Base-by-base conservation (phyloP, 345 rosid species). In the Passiflora organensis region DNA sequence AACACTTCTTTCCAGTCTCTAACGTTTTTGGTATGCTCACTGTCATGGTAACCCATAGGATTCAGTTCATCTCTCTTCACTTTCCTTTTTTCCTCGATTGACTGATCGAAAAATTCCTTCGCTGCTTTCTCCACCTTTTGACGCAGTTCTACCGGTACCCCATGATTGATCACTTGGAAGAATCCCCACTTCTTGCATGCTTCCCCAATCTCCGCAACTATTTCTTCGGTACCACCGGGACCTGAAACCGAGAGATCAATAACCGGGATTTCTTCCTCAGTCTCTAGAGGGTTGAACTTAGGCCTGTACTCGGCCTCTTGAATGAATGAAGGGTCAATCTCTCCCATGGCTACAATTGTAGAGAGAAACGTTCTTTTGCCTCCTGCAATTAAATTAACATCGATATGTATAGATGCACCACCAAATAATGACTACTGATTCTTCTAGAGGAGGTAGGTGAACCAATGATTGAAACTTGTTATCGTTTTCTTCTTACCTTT, bases 1-100 rank as follows among this genome's bases (percentile, higher is more conserved):
- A 87, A 83, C 5, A 87, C 76, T 53, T 91, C 96, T 68, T 85
- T 91, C 98, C 98, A 91, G 47, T 91, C 96, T 58, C 88, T 75
- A 65, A 91, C 85, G 65, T 87, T 91, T 69, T 91, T 91, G 9
- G 98, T 91, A 60, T 84, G 95, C 59, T 91, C 95, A 13, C 78
- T 61, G 41, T 91, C 90, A 70, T 83, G 58, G 46, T 73, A 91
- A 1, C 98, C 98, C 85, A 78, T 70, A 13, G 84, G 82, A 44
- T 78, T 56, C 49, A 80, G 76, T 67, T 85, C 90, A 47, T 74
- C 89, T 57, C 95, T 70, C 65, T 59, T 75, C 68, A 88, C 80
- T 62, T 70, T 82, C 69, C 47, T 53, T 72, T 83, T 87, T 72
- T 82, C 90, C 53, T 80, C 90, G 42, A 62, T 1, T 9, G 88